These are phyloP conservation scores for Saccharomycopsis fermentans DNA, from an alignment of 805 yeast genomes.

Conservation along the genomic window DNA sequence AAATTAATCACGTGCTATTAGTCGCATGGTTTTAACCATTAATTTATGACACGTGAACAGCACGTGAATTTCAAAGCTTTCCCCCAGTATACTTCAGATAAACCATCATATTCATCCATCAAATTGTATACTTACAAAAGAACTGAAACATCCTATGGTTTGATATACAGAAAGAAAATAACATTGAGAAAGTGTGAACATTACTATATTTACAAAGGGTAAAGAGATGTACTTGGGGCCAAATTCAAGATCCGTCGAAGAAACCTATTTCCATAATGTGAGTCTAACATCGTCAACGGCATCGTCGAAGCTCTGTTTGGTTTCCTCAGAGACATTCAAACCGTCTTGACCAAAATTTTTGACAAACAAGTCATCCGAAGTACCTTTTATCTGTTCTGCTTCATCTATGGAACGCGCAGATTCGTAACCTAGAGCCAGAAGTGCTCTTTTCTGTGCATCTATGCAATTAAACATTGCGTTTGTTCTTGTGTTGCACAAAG, in stretches of 20 bases:
- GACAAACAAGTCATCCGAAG: constrained; percentile 17
- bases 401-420: constrained; percentile 15
- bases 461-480: constrained; percentile 15
- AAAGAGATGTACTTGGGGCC: too few relatives aligned
- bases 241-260: neutral
- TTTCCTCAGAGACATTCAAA: constrained; percentile 1
- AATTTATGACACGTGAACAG: too few relatives aligned
- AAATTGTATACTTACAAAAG: too few relatives aligned
- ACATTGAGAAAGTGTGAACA: too few relatives aligned
- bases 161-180: too few relatives aligned
- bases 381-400: constrained; percentile 13
- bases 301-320: constrained; percentile 1
- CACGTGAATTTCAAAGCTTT: too few relatives aligned
- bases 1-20: too few relatives aligned
- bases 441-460: constrained; percentile 12
- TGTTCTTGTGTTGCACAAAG: constrained; percentile 15
- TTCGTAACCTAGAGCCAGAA: constrained; percentile 10
- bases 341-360: constrained; percentile 17
- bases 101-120: too few relatives aligned
- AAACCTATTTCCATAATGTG: constrained; percentile 8
- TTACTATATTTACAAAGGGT: too few relatives aligned
- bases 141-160: too few relatives aligned
- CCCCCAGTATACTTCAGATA: too few relatives aligned
- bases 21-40: too few relatives aligned
- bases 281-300: constrained; percentile 9